Conservation (phyloP, 345 rosid genomes). For the Trapa incisa region DNA sequence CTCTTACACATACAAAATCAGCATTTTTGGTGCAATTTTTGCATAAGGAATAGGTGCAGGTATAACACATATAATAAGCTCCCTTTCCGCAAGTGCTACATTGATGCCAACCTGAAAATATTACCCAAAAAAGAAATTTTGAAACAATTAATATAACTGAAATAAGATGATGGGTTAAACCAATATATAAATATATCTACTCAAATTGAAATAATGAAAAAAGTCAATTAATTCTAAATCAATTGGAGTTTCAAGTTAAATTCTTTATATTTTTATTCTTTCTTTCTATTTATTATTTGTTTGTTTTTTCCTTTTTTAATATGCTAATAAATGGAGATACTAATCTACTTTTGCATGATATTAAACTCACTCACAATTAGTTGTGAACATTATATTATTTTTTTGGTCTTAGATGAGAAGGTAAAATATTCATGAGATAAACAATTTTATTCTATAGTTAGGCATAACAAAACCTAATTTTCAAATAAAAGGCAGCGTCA, state of each 20-base stretch:
- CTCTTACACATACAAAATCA: constrained; percentile 68
- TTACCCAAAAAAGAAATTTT: constrained; percentile 2
- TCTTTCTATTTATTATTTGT: not conserved
- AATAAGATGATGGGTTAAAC: not conserved
- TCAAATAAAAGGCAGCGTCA: too few species aligned
- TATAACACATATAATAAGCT: constrained; percentile 84
- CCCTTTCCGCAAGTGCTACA: constrained; percentile 76
- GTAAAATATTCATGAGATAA: too few species aligned
- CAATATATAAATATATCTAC: not conserved
- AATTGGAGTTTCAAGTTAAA: not conserved
- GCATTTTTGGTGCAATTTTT: constrained; percentile 82
- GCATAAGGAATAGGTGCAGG: constrained; percentile 92
- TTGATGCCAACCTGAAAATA: constrained; percentile 84
- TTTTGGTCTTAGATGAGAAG: too few species aligned
- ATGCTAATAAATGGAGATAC: too few species aligned
- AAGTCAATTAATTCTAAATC: not conserved
- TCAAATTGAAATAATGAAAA: not conserved
- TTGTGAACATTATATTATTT: too few species aligned
- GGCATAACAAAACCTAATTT: too few species aligned
- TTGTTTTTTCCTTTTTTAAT: too few species aligned
- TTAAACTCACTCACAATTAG: too few species aligned
- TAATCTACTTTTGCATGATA: too few species aligned
- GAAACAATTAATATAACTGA: not conserved
- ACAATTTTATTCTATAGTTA: too few species aligned
- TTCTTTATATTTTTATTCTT: not conserved